phyloP scores from a whole-genome alignment of 2,329 filamentous ascomycete species.

The Cordyceps farinosa region DNA sequence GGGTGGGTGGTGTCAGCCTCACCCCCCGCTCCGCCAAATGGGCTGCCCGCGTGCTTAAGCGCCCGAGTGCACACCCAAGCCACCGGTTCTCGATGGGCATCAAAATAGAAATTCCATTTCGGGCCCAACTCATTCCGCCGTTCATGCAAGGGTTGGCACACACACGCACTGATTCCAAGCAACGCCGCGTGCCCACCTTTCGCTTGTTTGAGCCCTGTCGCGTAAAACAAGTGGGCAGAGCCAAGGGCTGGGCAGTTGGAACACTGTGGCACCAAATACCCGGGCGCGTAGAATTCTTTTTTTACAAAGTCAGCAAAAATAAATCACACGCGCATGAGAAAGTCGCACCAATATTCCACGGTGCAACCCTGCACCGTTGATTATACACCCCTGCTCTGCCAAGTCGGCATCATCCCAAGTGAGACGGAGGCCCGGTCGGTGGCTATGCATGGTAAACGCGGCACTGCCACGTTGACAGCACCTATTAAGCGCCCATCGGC shows the following conservation, averaged over 20 bases:
- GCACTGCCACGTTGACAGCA: not conserved
- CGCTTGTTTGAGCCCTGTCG: no score
- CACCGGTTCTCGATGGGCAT: not conserved
- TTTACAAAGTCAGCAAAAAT: no score
- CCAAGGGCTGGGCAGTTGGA: no score
- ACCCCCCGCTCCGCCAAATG: not conserved
- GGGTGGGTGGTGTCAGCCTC: constrained; percentile 14
- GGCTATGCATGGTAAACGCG: constrained; percentile 12
- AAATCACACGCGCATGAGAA: no score
- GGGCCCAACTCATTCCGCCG: no score
- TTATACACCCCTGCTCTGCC: not conserved
- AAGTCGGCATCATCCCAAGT: not conserved
- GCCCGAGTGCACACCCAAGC: not conserved
- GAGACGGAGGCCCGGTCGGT: not conserved
- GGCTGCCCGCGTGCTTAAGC: constrained; percentile 11
- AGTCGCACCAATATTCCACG: not conserved
- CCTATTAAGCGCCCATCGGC: constrained; percentile 14
- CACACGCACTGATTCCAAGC: no score
- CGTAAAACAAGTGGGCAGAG: no score
- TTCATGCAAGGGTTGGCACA: no score
- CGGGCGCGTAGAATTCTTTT: no score
- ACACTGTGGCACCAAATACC: no score
- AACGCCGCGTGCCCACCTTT: no score
- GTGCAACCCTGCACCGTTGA: not conserved
- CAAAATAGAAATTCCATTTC: not conserved